Percentiles rank a stretch among this genome's conserved stretches.
Evolutionary conservation across 345 rosid genomes (phyloP).

Genomic region (thale cress (Arabidopsis thaliana)): TAIR10.1 NC_003075.7:4630501-4631000

Average conservation of each 20-base stretch:
- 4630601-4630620: not conserved
- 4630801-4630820: not conserved
- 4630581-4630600: too few relatives aligned
- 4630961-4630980: not conserved
- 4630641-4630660: not conserved
- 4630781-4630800: not conserved
- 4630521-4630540: too few relatives aligned
- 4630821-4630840: not conserved
- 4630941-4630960: too few relatives aligned
- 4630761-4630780: not conserved
- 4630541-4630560: too few relatives aligned
- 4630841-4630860: not conserved
- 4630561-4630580: too few relatives aligned
- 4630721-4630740: not conserved
- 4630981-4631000: not conserved
- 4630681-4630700: not conserved
- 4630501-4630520: too few relatives aligned
- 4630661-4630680: not conserved
- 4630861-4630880: constrained; percentile 3
- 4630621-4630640: not conserved
- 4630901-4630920: not conserved
- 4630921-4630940: not conserved
- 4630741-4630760: not conserved
- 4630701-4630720: not conserved
- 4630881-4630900: not conserved